Evolutionary conservation across 2,329 filamentous ascomycete genomes (phyloP).

Genomic region (Paraphoma chrysanthemicola): DNA sequence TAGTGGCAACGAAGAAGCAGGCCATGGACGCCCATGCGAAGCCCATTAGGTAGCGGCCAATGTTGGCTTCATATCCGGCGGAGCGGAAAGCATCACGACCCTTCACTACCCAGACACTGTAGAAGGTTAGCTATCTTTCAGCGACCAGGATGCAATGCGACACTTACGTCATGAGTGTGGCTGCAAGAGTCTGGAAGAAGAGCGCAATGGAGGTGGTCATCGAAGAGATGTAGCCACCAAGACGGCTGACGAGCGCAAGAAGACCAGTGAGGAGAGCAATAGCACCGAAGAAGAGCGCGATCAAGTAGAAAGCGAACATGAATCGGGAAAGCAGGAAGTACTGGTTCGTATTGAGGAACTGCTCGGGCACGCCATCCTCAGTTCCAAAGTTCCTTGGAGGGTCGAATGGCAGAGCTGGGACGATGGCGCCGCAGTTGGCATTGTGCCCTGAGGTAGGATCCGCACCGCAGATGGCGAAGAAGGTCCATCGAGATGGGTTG

Average conservation of each 20-base stretch:
- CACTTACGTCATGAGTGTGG: slow-evolving; percentile 77
- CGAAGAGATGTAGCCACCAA: slow-evolving; percentile 72
- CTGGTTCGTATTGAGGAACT: slow-evolving; percentile 63
- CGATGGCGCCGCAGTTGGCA: slow-evolving; percentile 67
- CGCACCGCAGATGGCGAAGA: slow-evolving; percentile 80
- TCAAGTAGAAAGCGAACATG: slow-evolving; percentile 89
- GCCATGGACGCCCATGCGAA: slow-evolving; percentile 79
- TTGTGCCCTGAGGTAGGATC: slow-evolving; percentile 58
- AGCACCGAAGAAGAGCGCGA: slow-evolving; percentile 80
- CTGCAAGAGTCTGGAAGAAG: slow-evolving; percentile 72
- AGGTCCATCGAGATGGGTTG: slow-evolving; percentile 82
- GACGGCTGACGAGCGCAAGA: slow-evolving; percentile 72
- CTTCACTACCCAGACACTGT: slow-evolving; percentile 70
- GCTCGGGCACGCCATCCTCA: slow-evolving; percentile 57
- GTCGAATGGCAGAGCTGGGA: slow-evolving; percentile 71
- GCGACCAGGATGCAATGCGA: background rate
- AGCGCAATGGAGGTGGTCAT: slow-evolving; percentile 65
- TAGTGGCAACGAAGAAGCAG: slow-evolving; percentile 68
- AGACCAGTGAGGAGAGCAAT: slow-evolving; percentile 72
- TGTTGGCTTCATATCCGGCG: slow-evolving; percentile 61
- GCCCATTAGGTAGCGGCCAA: slow-evolving; percentile 75
- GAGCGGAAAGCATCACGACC: slow-evolving; percentile 71
- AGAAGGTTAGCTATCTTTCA: slow-evolving; percentile 1
- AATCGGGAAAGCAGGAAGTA: slow-evolving; percentile 91
- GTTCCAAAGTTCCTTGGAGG: slow-evolving; percentile 68